phyloP scores from a whole-genome alignment of 768 basidiomycete genomes.

The Suillus sp. region DNA sequence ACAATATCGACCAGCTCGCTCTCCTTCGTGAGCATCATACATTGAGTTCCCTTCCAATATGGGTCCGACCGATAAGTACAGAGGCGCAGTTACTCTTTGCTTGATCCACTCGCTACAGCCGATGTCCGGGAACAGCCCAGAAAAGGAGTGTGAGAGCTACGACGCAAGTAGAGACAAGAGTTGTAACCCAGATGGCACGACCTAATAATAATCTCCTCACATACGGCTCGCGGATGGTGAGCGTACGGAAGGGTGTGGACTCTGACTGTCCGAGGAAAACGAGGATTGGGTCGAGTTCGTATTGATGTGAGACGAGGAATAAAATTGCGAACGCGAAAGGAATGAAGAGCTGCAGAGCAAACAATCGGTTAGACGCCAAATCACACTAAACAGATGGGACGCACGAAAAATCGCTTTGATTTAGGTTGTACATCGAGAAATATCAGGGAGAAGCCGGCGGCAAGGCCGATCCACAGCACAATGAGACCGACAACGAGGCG shows the following conservation, averaged over 20 bases:
- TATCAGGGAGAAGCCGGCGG: slow-evolving; percentile 85
- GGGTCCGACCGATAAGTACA: slow-evolving; percentile 3
- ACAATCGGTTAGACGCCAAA: slow-evolving; percentile 9
- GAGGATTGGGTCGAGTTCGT: slow-evolving; percentile 95
- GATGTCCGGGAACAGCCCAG: slow-evolving; percentile 94
- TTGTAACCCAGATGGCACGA: slow-evolving; percentile 88
- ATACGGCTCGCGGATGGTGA: slow-evolving; percentile 90
- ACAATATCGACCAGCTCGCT: slow-evolving; percentile 4
- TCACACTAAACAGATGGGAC: slow-evolving; percentile 37
- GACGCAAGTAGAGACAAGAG: slow-evolving; percentile 75
- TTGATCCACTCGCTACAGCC: slow-evolving; percentile 52
- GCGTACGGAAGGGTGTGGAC: slow-evolving; percentile 94
- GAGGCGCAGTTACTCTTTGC: background rate
- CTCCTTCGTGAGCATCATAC: slow-evolving; percentile 12
- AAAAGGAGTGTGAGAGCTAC: slow-evolving; percentile 87
- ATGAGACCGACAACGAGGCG: slow-evolving; percentile 84
- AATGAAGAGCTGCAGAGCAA: slow-evolving; percentile 76
- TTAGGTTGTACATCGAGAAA: slow-evolving; percentile 94
- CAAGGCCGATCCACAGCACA: slow-evolving; percentile 92
- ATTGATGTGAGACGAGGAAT: slow-evolving; percentile 93
- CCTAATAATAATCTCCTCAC: slow-evolving; percentile 88
- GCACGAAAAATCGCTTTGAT: slow-evolving; percentile 90
- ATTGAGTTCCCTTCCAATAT: slow-evolving; percentile 5
- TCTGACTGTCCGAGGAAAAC: slow-evolving; percentile 94
- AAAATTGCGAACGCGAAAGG: slow-evolving; percentile 90